Percentiles rank a stretch among this genome's conserved stretches.
Evolutionary conservation across 1,284 basidiomycete genomes (phyloP).

Genomic region (Blastosporella zonata): DNA sequence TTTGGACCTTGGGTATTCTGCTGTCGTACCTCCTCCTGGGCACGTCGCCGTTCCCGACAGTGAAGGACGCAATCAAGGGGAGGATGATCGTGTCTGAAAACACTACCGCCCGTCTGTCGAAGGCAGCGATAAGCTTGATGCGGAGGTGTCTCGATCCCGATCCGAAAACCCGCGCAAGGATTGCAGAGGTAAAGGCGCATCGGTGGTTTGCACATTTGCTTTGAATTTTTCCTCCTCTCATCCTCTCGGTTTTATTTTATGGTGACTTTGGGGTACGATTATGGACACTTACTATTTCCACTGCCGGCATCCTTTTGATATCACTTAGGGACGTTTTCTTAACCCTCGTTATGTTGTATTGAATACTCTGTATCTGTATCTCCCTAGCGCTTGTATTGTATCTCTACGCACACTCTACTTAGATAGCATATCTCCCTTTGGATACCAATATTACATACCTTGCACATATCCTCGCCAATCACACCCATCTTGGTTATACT

Average conservation of each 20-base stretch:
- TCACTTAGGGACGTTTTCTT: neutral
- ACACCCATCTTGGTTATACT: neutral
- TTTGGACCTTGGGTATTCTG: conserved; percentile 91
- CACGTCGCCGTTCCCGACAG: conserved; percentile 78
- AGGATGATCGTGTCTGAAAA: conserved; percentile 42
- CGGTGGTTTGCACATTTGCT: conserved; percentile 54
- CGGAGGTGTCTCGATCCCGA: conserved; percentile 72
- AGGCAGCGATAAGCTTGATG: conserved; percentile 59
- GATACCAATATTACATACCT: neutral
- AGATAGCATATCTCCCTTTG: neutral
- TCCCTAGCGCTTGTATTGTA: conserved; percentile 6
- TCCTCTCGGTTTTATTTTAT: neutral
- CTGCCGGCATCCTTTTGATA: neutral
- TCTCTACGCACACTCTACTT: conserved; percentile 5
- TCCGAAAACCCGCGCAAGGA: conserved; percentile 62
- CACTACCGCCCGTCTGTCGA: conserved; percentile 37
- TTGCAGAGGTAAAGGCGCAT: conserved; percentile 72
- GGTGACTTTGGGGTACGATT: neutral
- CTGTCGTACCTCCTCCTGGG: conserved; percentile 86
- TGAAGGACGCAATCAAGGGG: conserved; percentile 63
- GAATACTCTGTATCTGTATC: conserved; percentile 5
- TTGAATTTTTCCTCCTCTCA: neutral
- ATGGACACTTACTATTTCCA: neutral
- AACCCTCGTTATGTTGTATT: conserved; percentile 10
- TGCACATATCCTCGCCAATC: no score